These are phyloP conservation scores for Millerago galiae DNA, from an alignment of 805 yeast species.

Conservation along the genomic window DNA sequence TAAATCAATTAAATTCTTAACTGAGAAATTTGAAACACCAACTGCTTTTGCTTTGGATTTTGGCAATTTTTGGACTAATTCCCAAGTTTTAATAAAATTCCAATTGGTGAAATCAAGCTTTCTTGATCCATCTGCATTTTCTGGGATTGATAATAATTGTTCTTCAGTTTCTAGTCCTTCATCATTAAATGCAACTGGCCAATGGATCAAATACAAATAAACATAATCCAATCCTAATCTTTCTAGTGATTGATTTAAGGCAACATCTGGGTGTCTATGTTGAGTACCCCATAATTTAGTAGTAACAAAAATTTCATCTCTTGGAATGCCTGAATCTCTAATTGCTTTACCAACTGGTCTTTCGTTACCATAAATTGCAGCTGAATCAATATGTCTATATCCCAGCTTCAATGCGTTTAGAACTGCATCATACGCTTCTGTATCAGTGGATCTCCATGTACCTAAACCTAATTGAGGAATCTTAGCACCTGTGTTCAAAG, in stretches of 20 bases:
- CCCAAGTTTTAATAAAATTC: slow-evolving; percentile 25
- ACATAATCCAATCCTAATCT: slow-evolving; percentile 69
- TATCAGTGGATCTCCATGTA: slow-evolving; percentile 35
- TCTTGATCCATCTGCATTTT: slow-evolving; percentile 37
- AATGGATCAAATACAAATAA: slow-evolving; percentile 73
- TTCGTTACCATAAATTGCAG: slow-evolving; percentile 51
- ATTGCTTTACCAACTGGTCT: slow-evolving; percentile 49
- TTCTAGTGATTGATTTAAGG: slow-evolving; percentile 51
- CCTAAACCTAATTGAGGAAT: slow-evolving; percentile 54
- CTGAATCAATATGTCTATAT: slow-evolving; percentile 60
- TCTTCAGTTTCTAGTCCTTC: slow-evolving; percentile 21
- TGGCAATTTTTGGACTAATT: slow-evolving; percentile 13
- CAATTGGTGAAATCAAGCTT: slow-evolving; percentile 43
- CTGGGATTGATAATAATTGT: slow-evolving; percentile 8
- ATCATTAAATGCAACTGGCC: slow-evolving; percentile 64
- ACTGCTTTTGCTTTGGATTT: slow-evolving; percentile 14
- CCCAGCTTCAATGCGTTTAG: slow-evolving; percentile 29
- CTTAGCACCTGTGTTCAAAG: slow-evolving; percentile 41
- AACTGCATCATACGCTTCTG: slow-evolving; percentile 21
- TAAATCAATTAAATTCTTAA: slow-evolving; percentile 13
- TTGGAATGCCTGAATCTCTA: slow-evolving; percentile 48
- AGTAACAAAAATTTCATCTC: slow-evolving; percentile 62
- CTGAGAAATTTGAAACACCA: slow-evolving; percentile 21
- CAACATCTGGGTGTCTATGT: slow-evolving; percentile 39
- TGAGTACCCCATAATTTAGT: slow-evolving; percentile 59